Evolutionary conservation across 1,284 basidiomycete genomes (phyloP).

Genomic region (Pseudozyma thailandica): DNA sequence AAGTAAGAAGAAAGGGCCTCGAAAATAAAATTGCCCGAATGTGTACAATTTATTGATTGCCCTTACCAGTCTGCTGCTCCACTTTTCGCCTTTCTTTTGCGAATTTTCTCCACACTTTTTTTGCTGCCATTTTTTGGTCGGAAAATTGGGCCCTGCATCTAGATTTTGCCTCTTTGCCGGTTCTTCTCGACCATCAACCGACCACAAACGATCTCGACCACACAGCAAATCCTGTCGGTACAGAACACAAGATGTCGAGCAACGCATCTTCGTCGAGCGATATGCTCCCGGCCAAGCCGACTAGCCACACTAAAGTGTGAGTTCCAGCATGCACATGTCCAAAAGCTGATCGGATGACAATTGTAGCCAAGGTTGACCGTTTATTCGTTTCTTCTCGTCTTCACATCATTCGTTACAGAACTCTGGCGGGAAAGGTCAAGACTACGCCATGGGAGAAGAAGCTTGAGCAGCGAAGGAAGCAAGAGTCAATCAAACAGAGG

Average conservation of each 20-base stretch:
- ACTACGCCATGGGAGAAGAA: conserved; percentile 56
- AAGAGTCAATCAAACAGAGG: conserved; percentile 50
- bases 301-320: conserved; percentile 41
- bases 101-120: conserved; percentile 34
- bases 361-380: no score
- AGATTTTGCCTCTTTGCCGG: background rate
- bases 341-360: no score
- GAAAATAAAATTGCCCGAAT: no score
- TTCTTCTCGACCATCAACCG: conserved; percentile 1
- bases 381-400: background rate
- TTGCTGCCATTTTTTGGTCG: background rate
- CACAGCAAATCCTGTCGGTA: background rate
- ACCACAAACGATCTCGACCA: background rate
- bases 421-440: conserved; percentile 40
- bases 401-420: conserved; percentile 9
- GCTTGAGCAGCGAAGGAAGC: conserved; percentile 47
- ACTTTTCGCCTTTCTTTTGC: no score
- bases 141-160: background rate
- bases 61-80: no score
- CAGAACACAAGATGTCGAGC: conserved; percentile 8
- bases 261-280: conserved; percentile 28
- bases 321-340: no score
- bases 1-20: background rate
- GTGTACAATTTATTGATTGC: no score
- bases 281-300: conserved; percentile 40